Evolutionary conservation across 169 alveolate genomes (phyloP), one percentile per base, ranked within the genome.

Genomic region (Ichthyophthirius multifiliis): DNA sequence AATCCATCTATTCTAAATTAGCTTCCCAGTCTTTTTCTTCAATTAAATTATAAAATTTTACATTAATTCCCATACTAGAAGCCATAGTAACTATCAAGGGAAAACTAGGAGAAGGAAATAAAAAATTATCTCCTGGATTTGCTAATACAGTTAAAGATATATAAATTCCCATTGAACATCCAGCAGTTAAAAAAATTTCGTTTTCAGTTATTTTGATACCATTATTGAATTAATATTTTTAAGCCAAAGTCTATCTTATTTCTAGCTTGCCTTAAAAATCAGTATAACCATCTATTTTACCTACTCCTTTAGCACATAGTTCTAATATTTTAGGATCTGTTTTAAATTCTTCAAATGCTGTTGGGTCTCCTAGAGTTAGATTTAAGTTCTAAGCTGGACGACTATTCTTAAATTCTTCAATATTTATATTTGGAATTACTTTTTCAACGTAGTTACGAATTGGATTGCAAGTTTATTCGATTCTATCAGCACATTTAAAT

Each of bases 81-180:
- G 89, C 44, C 5, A 93, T 65, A 15, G 94, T 82, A 16, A 32
- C 55, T n/a, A 64, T 79, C 4, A 93, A 75, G 13, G 95, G 94
- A 86, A 88, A 90, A 4, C 93, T 92, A 41, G 96, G 95, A 35
- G 89, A 75, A 15, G 96, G 94, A 39, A 92, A 84, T n/a, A 92
- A 64, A 30, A 92, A 78, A 75, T 84, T 92, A 62, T 92, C 94
- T 18, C 96, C 96, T 20, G 84, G 83, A 35, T 89, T 87, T n/a
- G 91, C 86, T 37, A 92, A 47, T 0, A 87, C 90, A 9, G 88
- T 44, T 9, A 89, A 31, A 3, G 87, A 79, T 31, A 78, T 78
- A 63, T 80, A 89, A 30, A 85, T 83, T 13, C 91, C 94, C 41
- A 88, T 91, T 27, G 91, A 82, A 9, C 94, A 90, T 16, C 94